Evolutionary conservation across 2,329 filamentous ascomycete species (phyloP), one percentile per base, ranked within the genome.

Genomic region (Aureobasidium leucospermi): DNA sequence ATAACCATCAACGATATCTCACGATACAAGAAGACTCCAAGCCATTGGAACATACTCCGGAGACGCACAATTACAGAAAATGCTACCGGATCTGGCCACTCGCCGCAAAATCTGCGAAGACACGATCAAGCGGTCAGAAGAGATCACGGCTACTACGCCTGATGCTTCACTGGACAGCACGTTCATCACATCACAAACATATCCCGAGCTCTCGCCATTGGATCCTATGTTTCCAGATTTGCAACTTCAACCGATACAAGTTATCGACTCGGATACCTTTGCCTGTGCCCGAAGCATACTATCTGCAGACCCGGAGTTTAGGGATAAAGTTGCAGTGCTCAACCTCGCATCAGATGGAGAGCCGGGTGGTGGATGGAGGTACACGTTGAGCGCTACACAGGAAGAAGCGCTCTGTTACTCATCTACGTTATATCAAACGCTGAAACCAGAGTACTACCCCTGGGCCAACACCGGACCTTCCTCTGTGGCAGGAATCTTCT

Each of bases 331-430:
- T 3, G 58, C 48, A n/a, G 49, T 60, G 2, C 16, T 60, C 16
- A 60, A 60, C 28, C 34, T 60, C 10, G 58, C 58, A 1, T 31
- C 16, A 19, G 58, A 60, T 23, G 42, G 39, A 23, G 31, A 55
- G 8, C 58, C 48, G 1, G 58, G 48, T 15, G 58, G 58, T 49
- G 58, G 58, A 42, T 60, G 58, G 58, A 52, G 49, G n/a, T 47
- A 56, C 16, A n/a, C 58, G n/a, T 29, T 60, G 2, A 56, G 48
- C 15, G 19, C 15, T 15, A 60, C 58, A 6, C 58, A 60, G 28
- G 58, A 60, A 60, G 58, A 60, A 42, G 58, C 58, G 2, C 36
- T 60, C 2, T 60, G 58, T 32, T 60, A 60, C 19, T 60, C 58
- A 2, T 47, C 49, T 4, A 60, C 58, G 5, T 5, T 60, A 3